phyloP scores from a whole-genome alignment of 2,329 filamentous ascomycete species.

The Aspergillus phoenicis region DNA sequence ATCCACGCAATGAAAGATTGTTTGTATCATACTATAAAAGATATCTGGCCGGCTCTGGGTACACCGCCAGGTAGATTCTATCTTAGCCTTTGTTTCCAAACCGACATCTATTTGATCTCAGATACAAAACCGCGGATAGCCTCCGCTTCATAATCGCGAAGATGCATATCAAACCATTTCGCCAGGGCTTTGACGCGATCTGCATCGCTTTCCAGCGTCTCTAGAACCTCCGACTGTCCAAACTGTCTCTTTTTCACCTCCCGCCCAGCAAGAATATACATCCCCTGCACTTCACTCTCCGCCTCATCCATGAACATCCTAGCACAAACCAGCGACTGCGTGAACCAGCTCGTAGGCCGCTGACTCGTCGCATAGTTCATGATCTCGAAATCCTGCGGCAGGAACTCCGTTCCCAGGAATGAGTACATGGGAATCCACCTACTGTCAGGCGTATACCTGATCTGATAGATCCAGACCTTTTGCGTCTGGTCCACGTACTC shows the following conservation, averaged over 20 bases:
- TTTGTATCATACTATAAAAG: conserved; percentile 25
- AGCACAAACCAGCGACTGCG: conserved; percentile 54
- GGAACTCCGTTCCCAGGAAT: conserved; percentile 68
- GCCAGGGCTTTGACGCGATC: conserved; percentile 57
- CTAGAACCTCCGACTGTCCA: conserved; percentile 54
- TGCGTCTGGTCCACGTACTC: conserved; percentile 47
- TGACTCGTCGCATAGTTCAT: conserved; percentile 62
- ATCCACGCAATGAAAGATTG: conserved; percentile 20
- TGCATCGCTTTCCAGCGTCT: conserved; percentile 53
- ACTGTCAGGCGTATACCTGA: conserved; percentile 50
- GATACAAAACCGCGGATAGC: conserved; percentile 56
- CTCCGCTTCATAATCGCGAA: conserved; percentile 54
- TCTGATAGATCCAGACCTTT: conserved; percentile 66
- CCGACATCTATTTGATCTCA: conserved; percentile 42
- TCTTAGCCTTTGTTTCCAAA: neutral
- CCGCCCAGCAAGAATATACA: conserved; percentile 55
- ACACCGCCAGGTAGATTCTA: conserved; percentile 11
- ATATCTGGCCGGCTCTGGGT: conserved; percentile 7
- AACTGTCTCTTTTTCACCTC: conserved; percentile 58
- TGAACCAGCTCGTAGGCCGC: conserved; percentile 56
- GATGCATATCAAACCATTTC: conserved; percentile 56
- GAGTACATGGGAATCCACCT: conserved; percentile 65
- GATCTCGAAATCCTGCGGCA: conserved; percentile 62
- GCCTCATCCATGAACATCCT: conserved; percentile 57
- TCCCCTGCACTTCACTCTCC: conserved; percentile 52